Conservation (phyloP, 495 filamentous ascomycete genomes). For the Aspergillus wentii region DNA sequence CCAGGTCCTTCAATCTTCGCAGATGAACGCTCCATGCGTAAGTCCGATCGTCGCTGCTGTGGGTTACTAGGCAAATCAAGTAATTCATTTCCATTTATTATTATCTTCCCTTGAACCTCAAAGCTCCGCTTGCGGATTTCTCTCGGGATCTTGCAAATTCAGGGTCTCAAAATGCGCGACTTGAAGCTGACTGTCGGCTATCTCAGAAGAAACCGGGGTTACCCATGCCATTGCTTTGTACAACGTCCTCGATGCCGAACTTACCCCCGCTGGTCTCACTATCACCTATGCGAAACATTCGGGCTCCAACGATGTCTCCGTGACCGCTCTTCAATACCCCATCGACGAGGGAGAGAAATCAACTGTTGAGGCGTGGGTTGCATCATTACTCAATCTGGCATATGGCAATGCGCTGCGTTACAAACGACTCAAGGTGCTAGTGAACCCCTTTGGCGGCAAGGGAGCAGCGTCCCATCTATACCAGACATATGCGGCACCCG, state of each 20-base stretch:
- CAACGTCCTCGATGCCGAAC: slow-evolving; percentile 79
- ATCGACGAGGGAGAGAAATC: slow-evolving; percentile 48
- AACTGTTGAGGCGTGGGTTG: slow-evolving; percentile 54
- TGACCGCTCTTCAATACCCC: slow-evolving; percentile 56
- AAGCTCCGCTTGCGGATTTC: too few species aligned
- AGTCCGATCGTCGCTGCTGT: slow-evolving; percentile 33
- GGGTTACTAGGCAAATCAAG: slow-evolving; percentile 26
- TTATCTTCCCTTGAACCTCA: slow-evolving; percentile 14
- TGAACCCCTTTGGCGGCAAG: slow-evolving; percentile 88
- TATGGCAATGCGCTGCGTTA: slow-evolving; percentile 67
- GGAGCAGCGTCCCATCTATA: slow-evolving; percentile 73
- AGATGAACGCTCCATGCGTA: slow-evolving; percentile 30
- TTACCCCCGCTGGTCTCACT: slow-evolving; percentile 53
- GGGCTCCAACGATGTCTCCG: slow-evolving; percentile 52
- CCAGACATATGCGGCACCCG: slow-evolving; percentile 67
- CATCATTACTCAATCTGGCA: slow-evolving; percentile 57
- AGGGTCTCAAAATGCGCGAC: too few species aligned
- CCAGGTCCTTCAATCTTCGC: not conserved
- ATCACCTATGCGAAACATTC: slow-evolving; percentile 67
- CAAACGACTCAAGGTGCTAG: slow-evolving; percentile 77
- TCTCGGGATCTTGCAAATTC: too few species aligned
- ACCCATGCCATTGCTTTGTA: slow-evolving; percentile 65
- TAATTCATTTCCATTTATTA: slow-evolving; percentile 19
- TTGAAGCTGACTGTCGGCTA: not conserved
- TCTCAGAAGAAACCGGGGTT: slow-evolving; percentile 23